These are phyloP conservation scores for Sporothrix curviconia DNA, from an alignment of 2,329 filamentous ascomycete genomes.

Conservation along the genomic window DNA sequence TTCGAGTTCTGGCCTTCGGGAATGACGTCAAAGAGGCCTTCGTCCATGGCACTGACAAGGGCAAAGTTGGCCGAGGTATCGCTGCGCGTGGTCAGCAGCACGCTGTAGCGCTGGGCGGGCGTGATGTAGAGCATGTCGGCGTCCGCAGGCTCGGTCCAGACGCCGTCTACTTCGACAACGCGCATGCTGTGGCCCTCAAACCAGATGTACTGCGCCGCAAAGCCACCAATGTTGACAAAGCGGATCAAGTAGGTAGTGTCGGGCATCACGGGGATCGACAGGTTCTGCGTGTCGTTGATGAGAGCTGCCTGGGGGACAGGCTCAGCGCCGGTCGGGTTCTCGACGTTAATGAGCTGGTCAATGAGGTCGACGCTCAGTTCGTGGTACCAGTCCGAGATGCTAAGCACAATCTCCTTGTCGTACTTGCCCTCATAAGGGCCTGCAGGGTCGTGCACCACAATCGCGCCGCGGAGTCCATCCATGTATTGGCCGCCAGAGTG, in stretches of 20 bases:
- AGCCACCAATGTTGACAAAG: slow-evolving; percentile 67
- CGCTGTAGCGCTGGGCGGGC: slow-evolving; percentile 60
- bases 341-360: slow-evolving; percentile 42
- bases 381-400: slow-evolving; percentile 67
- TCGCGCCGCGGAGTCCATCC: slow-evolving; percentile 56
- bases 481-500: slow-evolving; percentile 63
- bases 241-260: slow-evolving; percentile 67
- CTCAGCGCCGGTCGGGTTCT: slow-evolving; percentile 52
- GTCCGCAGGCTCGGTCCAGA: slow-evolving; percentile 56
- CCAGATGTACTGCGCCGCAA: slow-evolving; percentile 60
- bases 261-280: slow-evolving; percentile 53
- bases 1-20: slow-evolving; percentile 63
- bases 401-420: slow-evolving; percentile 60
- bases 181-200: slow-evolving; percentile 60
- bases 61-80: slow-evolving; percentile 61
- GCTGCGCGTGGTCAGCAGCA: slow-evolving; percentile 59
- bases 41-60: slow-evolving; percentile 64
- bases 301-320: slow-evolving; percentile 63
- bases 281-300: slow-evolving; percentile 63
- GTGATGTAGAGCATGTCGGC: slow-evolving; percentile 60
- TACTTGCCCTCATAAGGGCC: slow-evolving; percentile 50
- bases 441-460: slow-evolving; percentile 57
- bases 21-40: slow-evolving; percentile 61
- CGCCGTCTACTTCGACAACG: slow-evolving; percentile 66
- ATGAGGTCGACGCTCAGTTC: slow-evolving; percentile 44